Percentiles rank a stretch among this genome's conserved stretches.
phyloP scores from a whole-genome alignment of 495 filamentous ascomycete genomes.

The Daldinia vernicosa region DNA sequence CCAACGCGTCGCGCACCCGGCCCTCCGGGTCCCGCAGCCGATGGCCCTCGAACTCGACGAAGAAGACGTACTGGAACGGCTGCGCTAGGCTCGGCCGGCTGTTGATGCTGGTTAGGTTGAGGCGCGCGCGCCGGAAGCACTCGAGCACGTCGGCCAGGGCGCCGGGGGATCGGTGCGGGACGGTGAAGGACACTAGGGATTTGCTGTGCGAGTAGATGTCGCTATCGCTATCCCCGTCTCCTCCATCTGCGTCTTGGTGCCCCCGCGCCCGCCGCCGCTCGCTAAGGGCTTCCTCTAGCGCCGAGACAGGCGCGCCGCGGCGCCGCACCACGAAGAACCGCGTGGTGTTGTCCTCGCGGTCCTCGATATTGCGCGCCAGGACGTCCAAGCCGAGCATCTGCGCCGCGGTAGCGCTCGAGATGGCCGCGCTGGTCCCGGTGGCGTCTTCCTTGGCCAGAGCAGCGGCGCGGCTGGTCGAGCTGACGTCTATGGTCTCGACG shows the following conservation, averaged over 20 bases:
- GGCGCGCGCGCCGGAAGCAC: constrained; percentile 72
- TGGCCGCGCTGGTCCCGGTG: constrained; percentile 71
- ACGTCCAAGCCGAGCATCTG: constrained; percentile 70
- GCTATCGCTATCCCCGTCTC: constrained; percentile 29
- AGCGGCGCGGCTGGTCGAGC: constrained; percentile 84
- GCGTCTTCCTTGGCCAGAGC: constrained; percentile 73
- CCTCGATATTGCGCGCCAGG: constrained; percentile 80
- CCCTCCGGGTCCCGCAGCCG: constrained; percentile 57
- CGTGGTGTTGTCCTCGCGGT: constrained; percentile 83
- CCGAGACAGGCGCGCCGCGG: not conserved
- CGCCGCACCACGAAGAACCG: constrained; percentile 79
- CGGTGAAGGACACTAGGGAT: constrained; percentile 80
- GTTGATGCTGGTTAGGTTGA: constrained; percentile 93
- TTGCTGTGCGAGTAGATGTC: constrained; percentile 60
- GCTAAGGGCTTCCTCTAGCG: not conserved
- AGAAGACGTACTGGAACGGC: constrained; percentile 93
- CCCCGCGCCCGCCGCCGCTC: not conserved
- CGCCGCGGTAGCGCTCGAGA: constrained; percentile 78
- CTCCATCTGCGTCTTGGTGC: constrained; percentile 27
- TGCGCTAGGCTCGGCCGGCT: constrained; percentile 76
- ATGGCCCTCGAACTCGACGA: constrained; percentile 84
- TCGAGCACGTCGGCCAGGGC: constrained; percentile 81
- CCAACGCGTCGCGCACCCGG: constrained; percentile 61
- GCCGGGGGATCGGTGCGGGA: constrained; percentile 79
- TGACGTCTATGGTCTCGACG: constrained; percentile 82